Base-by-base conservation (phyloP, 495 filamentous ascomycete species). In the Trichocladium uniseriatum region DNA sequence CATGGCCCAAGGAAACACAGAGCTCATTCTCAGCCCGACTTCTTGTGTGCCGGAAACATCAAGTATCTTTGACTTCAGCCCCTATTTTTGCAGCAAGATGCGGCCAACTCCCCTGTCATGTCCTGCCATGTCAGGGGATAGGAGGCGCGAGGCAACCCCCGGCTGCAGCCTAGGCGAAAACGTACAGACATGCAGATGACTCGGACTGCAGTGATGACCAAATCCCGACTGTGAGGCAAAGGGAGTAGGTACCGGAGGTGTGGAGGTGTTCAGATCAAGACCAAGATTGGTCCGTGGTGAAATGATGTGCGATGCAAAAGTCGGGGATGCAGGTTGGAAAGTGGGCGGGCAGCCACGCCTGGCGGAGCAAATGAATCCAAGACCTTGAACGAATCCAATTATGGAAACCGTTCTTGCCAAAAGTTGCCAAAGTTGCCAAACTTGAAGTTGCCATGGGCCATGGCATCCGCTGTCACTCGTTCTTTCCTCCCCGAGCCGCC, bases 31-130 rank as follows among this genome's bases (percentile, higher is more conserved):
- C n/a, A 5, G 14, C 13, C 18, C 31, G 5, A 32, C 5, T 10
- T 14, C 31, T 38, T n/a, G 7, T 20, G 31, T 6, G n/a, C 18
- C 18, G 16, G 3, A 11, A 18, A 34, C 37, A 14, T 24, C 24
- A 8, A 32, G 28, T 32, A 34, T 41, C 45, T 34, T 34, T 15
- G 37, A 32, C 18, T 13, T 11, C 31, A 37, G 32, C 39, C 47
- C 38, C 38, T 37, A 43, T 49, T 43, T 19, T 21, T 38, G 47
- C 47, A 42, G 38, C 38, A 43, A 27, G 20, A n/a, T 49, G 47
- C 47, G 43, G 36, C 29, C 31, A 10, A 36, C 21, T n/a, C 8
- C 29, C 3, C 15, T 16, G n/a, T 21, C 21, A 1, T 13, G 31
- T n/a, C 31, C n/a, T n/a, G n/a, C n/a, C n/a, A n/a, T n/a, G n/a